A percentile compares a stretch with the other conserved stretches of the same genome.
phyloP scores from a whole-genome alignment of 208 protist genomes.

The Acanthamoeba lenticulata region DNA sequence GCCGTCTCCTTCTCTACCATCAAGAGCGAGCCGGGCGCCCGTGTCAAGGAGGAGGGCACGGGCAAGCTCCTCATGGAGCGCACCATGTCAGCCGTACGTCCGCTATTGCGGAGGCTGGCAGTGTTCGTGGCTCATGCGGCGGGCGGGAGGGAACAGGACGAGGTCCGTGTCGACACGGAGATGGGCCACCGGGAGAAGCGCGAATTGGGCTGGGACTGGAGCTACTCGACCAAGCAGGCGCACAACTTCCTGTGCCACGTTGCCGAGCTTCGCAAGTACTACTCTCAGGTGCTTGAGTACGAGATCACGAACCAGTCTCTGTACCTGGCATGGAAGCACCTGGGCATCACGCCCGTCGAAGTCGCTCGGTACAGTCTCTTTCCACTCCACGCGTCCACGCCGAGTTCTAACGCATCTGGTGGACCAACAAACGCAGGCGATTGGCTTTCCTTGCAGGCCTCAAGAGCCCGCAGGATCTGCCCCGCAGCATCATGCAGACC shows the following conservation, averaged over 20 bases:
- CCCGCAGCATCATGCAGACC: neutral
- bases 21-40: neutral
- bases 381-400: neutral
- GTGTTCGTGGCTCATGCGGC: neutral
- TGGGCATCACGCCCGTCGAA: constrained; percentile 31
- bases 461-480: constrained; percentile 1
- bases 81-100: neutral
- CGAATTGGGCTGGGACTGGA: constrained; percentile 49
- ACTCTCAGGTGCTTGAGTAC: constrained; percentile 47
- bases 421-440: neutral
- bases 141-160: neutral
- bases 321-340: constrained; percentile 52
- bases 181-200: constrained; percentile 51
- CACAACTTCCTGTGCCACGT: constrained; percentile 60
- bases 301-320: constrained; percentile 50
- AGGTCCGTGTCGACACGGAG: neutral
- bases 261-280: constrained; percentile 28
- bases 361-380: neutral
- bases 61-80: neutral
- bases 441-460: constrained; percentile 39
- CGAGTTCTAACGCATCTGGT: no score
- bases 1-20: neutral
- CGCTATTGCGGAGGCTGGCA: neutral
- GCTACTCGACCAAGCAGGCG: constrained; percentile 48
- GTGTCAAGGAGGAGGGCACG: neutral